Conservation (phyloP, 208 protist genomes). For the Leishmania tropica region DNA sequence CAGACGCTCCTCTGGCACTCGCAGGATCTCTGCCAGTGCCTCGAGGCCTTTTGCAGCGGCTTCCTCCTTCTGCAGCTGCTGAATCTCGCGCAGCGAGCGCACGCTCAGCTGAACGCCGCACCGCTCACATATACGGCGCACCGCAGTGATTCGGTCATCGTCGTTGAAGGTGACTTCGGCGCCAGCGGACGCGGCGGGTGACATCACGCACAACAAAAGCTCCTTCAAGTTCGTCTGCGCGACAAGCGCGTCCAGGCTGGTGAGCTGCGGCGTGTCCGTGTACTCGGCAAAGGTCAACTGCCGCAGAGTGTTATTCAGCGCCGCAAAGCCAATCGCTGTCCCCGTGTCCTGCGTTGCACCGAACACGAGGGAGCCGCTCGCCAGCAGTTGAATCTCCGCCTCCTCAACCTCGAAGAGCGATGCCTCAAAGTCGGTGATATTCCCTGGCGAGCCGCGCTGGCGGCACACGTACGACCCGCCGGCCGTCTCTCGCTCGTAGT, state of each 20-base stretch:
- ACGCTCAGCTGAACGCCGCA: conserved; percentile 56
- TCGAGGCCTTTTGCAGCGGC: conserved; percentile 28
- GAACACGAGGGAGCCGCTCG: conserved; percentile 67
- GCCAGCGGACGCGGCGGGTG: conserved; percentile 2
- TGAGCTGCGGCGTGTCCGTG: conserved; percentile 72
- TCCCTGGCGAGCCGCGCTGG: conserved; percentile 87
- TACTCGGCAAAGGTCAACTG: conserved; percentile 81
- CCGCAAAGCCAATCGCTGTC: conserved; percentile 68
- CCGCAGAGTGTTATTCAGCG: conserved; percentile 87
- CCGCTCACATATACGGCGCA: conserved; percentile 85
- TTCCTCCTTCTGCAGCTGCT: conserved; percentile 31
- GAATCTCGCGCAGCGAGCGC: conserved; percentile 36
- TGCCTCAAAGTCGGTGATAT: conserved; percentile 90
- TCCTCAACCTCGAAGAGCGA: conserved; percentile 89
- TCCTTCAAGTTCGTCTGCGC: conserved; percentile 88
- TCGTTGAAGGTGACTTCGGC: conserved; percentile 17
- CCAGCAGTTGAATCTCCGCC: conserved; percentile 83
- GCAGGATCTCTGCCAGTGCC: conserved; percentile 69
- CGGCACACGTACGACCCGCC: conserved; percentile 69
- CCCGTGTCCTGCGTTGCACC: conserved; percentile 30
- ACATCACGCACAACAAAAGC: conserved; percentile 46
- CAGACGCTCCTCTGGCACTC: conserved; percentile 81
- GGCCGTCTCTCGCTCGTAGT: conserved; percentile 60
- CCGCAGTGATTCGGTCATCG: conserved; percentile 51
- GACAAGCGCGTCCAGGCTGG: conserved; percentile 75